Evolutionary conservation across 2,329 filamentous ascomycete genomes (phyloP).

Genomic region (Paecilomyces variotii): DNA sequence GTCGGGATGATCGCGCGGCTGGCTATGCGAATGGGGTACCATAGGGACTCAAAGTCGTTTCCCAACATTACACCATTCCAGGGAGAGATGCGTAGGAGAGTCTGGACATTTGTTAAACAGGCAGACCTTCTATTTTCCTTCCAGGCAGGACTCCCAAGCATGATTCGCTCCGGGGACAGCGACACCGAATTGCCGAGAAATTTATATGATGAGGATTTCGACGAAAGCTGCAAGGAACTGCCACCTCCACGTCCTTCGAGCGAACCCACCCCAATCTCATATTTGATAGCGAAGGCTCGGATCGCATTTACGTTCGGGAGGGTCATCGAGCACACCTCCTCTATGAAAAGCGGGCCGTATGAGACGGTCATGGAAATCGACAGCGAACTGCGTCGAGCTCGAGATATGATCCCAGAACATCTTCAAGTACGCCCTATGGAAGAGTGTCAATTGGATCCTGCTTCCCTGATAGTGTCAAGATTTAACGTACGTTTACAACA

Average conservation of each 20-base stretch:
- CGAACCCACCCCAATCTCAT: constrained; percentile 52
- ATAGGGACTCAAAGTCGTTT: constrained; percentile 54
- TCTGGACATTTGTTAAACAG: constrained; percentile 46
- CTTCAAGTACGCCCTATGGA: constrained; percentile 68
- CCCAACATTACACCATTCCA: constrained; percentile 52
- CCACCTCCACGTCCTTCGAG: constrained; percentile 49
- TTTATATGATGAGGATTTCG: constrained; percentile 58
- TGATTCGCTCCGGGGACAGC: constrained; percentile 56
- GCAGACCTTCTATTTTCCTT: constrained; percentile 59
- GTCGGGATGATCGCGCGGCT: constrained; percentile 53
- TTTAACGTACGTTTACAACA: constrained; percentile 48
- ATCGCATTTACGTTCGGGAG: constrained; percentile 36
- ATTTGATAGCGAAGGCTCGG: constrained; percentile 40
- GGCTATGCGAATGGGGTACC: constrained; percentile 60
- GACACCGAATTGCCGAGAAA: constrained; percentile 57
- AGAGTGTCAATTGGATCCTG: constrained; percentile 62
- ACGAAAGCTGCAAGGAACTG: constrained; percentile 46
- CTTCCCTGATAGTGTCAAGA: constrained; percentile 65
- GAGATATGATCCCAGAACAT: constrained; percentile 67
- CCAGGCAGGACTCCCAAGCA: constrained; percentile 59
- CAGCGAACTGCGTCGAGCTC: constrained; percentile 47
- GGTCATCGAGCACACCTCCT: constrained; percentile 36
- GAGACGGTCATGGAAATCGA: constrained; percentile 56
- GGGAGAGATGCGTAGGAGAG: constrained; percentile 48
- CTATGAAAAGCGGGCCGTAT: constrained; percentile 42